phyloP scores from a whole-genome alignment of 192 early-diverging fungal species.

The Coemansia sp. region DNA sequence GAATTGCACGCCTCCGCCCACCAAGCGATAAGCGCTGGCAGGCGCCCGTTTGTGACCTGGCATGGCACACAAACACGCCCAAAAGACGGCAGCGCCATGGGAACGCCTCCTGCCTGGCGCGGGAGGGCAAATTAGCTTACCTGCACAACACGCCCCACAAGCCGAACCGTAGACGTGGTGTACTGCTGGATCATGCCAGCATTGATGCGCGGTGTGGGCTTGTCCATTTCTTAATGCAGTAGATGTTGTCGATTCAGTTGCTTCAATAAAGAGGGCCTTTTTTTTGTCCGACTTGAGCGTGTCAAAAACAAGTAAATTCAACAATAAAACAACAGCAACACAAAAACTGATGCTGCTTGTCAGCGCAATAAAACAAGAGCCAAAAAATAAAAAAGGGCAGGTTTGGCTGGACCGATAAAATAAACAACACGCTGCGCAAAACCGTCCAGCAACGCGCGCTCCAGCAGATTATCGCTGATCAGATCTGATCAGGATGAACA shows the following conservation, averaged over 20 bases:
- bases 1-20: too few relatives aligned
- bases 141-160: slow-evolving; percentile 56
- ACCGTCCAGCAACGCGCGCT: background rate
- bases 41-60: too few relatives aligned
- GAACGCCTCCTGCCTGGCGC: background rate
- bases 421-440: background rate
- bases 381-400: background rate
- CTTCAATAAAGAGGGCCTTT: background rate
- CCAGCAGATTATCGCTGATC: too few relatives aligned
- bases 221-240: slow-evolving; percentile 43
- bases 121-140: slow-evolving; percentile 36
- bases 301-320: slow-evolving; percentile 8
- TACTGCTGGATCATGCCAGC: slow-evolving; percentile 55
- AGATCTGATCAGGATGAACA: too few relatives aligned
- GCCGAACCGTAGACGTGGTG: slow-evolving; percentile 53
- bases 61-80: too few relatives aligned
- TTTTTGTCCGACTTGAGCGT: background rate
- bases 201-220: slow-evolving; percentile 59
- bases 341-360: background rate
- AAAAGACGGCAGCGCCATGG: background rate
- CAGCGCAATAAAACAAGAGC: slow-evolving; percentile 1
- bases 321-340: slow-evolving; percentile 3
- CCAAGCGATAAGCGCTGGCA: too few relatives aligned
- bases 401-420: background rate
- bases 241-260: background rate